Evolutionary conservation across 2,329 filamentous ascomycete genomes (phyloP), one percentile per base, ranked within the genome.

Genomic region (Apiospora marii): DNA sequence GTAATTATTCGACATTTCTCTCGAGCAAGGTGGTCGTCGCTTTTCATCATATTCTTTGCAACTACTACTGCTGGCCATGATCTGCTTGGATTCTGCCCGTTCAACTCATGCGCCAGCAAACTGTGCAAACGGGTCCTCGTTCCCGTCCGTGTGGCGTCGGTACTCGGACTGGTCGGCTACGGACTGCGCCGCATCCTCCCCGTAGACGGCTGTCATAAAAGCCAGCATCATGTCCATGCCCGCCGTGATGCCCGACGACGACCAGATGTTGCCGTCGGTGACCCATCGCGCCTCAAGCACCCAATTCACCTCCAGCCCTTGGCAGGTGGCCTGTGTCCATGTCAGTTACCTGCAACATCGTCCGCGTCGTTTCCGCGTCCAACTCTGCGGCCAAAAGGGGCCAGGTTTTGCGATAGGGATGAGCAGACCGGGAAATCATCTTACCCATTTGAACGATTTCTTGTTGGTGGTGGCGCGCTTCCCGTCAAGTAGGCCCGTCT

Each of bases 391-490:
- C n/a, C n/a, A n/a, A n/a, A n/a, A n/a, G n/a, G n/a, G n/a, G n/a
- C n/a, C n/a, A n/a, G n/a, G n/a, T n/a, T n/a, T n/a, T n/a, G n/a
- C n/a, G n/a, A n/a, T n/a, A n/a, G n/a, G n/a, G n/a, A n/a, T 1
- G 2, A 22, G 1, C 3, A 13, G 12, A 22, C 6, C 19, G 30
- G 22, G 10, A 5, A 5, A 14, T 8, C 16, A 27, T 7, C 22
- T 24, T 58, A 72, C 34, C 74, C 80, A 80, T 10, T 81, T 80
- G 84, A 88, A 93, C 0, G 85, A 84, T 8, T 80, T 80, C 81
- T 93, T 94, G 78, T 93, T 94, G 22, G 89, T 92, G 4, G 92
- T 94, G 4, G 91, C 92, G 22, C 85, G 82, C 73, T 82, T 84
- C 0, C 89, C 88, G 73, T 93, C 86, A 43, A 94, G 79, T 1